Conservation (phyloP, 805 yeast genomes). For the Kurtzmaniella fragi region DNA sequence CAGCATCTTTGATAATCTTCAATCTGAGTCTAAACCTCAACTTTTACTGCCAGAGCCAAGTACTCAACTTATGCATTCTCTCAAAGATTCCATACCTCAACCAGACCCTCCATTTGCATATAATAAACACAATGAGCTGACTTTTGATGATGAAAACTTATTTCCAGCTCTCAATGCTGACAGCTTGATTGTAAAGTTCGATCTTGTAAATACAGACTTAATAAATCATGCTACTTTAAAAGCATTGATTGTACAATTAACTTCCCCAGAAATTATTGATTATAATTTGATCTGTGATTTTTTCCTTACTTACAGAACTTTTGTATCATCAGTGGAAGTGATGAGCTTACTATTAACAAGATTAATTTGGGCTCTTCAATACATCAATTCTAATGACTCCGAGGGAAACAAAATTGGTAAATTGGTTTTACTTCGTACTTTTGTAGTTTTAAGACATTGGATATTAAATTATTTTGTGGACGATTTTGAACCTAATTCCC, state of each 20-base stretch:
- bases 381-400: slow-evolving; percentile 23
- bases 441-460: slow-evolving; percentile 89
- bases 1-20: too few species aligned
- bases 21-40: too few species aligned
- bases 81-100: not conserved
- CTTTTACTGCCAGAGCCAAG: too few species aligned
- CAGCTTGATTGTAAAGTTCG: slow-evolving; percentile 27
- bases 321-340: slow-evolving; percentile 53
- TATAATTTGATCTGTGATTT: slow-evolving; percentile 80
- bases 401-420: slow-evolving; percentile 46
- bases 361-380: slow-evolving; percentile 65
- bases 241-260: slow-evolving; percentile 54
- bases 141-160: slow-evolving; percentile 30
- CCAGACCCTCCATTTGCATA: slow-evolving; percentile 13
- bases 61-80: not conserved
- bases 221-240: slow-evolving; percentile 34
- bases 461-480: slow-evolving; percentile 78
- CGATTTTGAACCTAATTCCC: slow-evolving; percentile 48
- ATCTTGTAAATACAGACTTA: slow-evolving; percentile 24
- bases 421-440: slow-evolving; percentile 70
- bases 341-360: slow-evolving; percentile 60
- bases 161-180: slow-evolving; percentile 23
- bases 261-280: slow-evolving; percentile 71
- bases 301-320: slow-evolving; percentile 75
- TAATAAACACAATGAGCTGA: slow-evolving; percentile 31